Percentiles rank a stretch among this genome's conserved stretches.
Evolutionary conservation across 129 eudicot species (phyloP).

Genomic region (carrot (Daucus carota)): DNA sequence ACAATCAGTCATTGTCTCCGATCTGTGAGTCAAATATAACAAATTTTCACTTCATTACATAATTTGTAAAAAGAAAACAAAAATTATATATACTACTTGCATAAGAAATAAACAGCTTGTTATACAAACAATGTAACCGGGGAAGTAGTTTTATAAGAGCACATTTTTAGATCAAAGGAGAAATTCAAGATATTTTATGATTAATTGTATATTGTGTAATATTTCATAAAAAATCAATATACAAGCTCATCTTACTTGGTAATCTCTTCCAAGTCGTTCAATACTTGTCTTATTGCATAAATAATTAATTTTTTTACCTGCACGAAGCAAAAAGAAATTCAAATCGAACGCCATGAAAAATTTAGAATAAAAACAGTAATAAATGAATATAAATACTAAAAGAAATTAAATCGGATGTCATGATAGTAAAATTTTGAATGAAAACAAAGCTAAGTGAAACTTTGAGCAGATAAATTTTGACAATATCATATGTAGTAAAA

Average conservation of each 20-base stretch:
- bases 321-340: neutral
- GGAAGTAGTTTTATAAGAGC: neutral
- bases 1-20: neutral
- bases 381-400: too few relatives aligned
- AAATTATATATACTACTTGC: neutral
- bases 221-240: neutral
- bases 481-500: neutral
- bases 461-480: neutral
- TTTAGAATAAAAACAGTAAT: too few relatives aligned
- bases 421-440: neutral
- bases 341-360: neutral
- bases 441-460: neutral
- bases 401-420: too few relatives aligned
- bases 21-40: neutral
- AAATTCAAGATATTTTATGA: too few relatives aligned
- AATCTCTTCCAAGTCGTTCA: slow-evolving; percentile 1
- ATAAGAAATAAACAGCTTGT: neutral
- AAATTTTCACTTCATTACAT: too few relatives aligned
- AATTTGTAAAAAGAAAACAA: too few relatives aligned
- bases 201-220: too few relatives aligned
- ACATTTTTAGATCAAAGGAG: too few relatives aligned
- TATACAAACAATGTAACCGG: neutral
- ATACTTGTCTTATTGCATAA: slow-evolving; percentile 8
- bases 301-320: slow-evolving; percentile 18
- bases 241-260: slow-evolving; percentile 1